Conservation (phyloP, 768 basidiomycete genomes). For the Dictyophora rubrovolvata region DNA sequence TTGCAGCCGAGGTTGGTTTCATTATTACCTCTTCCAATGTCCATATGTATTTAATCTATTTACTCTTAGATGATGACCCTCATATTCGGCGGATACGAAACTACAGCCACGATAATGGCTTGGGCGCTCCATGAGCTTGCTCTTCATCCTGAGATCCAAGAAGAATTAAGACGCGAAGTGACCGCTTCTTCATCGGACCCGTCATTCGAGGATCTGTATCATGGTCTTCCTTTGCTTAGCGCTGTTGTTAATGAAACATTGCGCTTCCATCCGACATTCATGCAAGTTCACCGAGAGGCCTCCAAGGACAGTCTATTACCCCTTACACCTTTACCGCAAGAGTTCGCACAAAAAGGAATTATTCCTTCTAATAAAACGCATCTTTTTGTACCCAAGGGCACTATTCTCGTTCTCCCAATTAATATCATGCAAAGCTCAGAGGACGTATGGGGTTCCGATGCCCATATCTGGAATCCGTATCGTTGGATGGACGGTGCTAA, state of each 20-base stretch:
- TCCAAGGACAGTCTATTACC: slow-evolving; percentile 30
- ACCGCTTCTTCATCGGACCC: slow-evolving; percentile 30
- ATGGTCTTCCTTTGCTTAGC: slow-evolving; percentile 43
- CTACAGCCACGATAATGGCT: slow-evolving; percentile 24
- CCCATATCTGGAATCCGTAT: slow-evolving; percentile 45
- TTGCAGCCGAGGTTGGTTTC: slow-evolving; percentile 6
- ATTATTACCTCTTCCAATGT: not conserved
- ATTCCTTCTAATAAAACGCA: slow-evolving; percentile 25
- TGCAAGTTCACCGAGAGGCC: slow-evolving; percentile 57
- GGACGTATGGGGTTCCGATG: slow-evolving; percentile 50
- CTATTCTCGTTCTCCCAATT: slow-evolving; percentile 41
- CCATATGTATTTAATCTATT: not conserved
- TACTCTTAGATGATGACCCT: slow-evolving; percentile 28
- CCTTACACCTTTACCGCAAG: slow-evolving; percentile 38
- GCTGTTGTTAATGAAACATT: slow-evolving; percentile 53
- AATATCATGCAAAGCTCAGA: slow-evolving; percentile 48
- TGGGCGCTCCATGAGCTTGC: slow-evolving; percentile 62
- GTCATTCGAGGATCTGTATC: slow-evolving; percentile 42
- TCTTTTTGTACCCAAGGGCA: slow-evolving; percentile 49
- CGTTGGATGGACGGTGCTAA: slow-evolving; percentile 43
- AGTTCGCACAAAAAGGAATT: not conserved
- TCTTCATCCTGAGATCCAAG: slow-evolving; percentile 39
- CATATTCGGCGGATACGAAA: slow-evolving; percentile 48
- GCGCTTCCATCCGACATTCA: slow-evolving; percentile 50
- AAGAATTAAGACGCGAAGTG: slow-evolving; percentile 46